Evolutionary conservation across 2,329 filamentous ascomycete genomes (phyloP).

Genomic region (Diaporthe amygdali): DNA sequence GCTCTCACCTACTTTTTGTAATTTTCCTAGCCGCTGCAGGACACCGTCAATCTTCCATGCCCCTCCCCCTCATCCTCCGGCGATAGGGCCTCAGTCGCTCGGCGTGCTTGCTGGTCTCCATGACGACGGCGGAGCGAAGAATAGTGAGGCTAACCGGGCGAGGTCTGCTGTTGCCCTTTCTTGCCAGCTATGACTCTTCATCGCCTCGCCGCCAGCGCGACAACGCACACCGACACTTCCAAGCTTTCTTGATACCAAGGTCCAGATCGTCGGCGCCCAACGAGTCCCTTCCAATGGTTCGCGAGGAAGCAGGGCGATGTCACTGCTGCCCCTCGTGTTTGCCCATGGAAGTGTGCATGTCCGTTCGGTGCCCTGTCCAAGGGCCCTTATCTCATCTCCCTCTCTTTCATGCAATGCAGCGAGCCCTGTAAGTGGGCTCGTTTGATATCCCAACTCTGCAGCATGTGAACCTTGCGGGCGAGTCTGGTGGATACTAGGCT

Average conservation of each 20-base stretch:
- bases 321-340: conserved; percentile 19
- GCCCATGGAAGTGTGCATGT: neutral
- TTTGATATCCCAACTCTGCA: neutral
- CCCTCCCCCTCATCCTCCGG: neutral
- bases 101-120: neutral
- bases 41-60: neutral
- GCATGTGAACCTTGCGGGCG: neutral
- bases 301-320: neutral
- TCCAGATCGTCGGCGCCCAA: neutral
- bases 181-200: neutral
- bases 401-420: conserved; percentile 16
- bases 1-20: conserved; percentile 15
- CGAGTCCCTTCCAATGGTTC: neutral
- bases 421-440: conserved; percentile 9
- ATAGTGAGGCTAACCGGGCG: neutral
- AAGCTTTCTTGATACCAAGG: neutral
- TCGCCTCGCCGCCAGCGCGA: neutral
- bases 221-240: conserved; percentile 17
- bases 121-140: neutral
- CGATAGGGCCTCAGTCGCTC: neutral
- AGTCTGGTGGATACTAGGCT: neutral
- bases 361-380: neutral
- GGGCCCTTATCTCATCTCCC: neutral
- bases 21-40: conserved; percentile 10
- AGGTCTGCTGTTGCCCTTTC: neutral